phyloP scores from a whole-genome alignment of 768 basidiomycete species.

The Pulveroboletus sp. region DNA sequence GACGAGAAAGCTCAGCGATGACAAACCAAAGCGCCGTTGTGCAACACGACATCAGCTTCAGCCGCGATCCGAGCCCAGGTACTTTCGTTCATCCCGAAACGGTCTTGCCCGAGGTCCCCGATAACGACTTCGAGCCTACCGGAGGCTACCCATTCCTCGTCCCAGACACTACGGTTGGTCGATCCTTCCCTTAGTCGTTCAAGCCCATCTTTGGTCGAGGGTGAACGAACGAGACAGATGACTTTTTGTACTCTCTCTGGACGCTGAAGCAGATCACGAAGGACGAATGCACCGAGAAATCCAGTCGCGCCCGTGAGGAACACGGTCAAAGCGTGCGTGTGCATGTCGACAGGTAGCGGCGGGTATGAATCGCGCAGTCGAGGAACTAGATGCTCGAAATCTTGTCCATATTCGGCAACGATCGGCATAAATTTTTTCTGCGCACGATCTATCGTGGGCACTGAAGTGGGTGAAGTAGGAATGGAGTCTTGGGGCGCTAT shows the following conservation, averaged over 20 bases:
- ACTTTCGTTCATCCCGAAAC: slow-evolving; percentile 63
- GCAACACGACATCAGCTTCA: slow-evolving; percentile 80
- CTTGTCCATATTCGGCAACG: slow-evolving; percentile 70
- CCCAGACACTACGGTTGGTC: slow-evolving; percentile 82
- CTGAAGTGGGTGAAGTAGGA: slow-evolving; percentile 15
- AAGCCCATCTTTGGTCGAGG: slow-evolving; percentile 55
- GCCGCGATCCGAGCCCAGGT: slow-evolving; percentile 63
- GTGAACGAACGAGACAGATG: slow-evolving; percentile 84
- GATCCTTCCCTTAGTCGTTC: slow-evolving; percentile 67
- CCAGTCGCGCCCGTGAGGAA: slow-evolving; percentile 98
- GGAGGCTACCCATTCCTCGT: slow-evolving; percentile 69
- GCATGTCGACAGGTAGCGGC: slow-evolving; percentile 54
- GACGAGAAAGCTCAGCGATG: not conserved
- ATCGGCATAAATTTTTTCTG: slow-evolving; percentile 21
- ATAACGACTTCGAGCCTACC: slow-evolving; percentile 71
- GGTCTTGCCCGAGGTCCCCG: slow-evolving; percentile 75
- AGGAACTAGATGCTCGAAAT: slow-evolving; percentile 60
- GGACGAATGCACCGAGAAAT: slow-evolving; percentile 91
- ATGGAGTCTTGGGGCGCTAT: slow-evolving; percentile 39
- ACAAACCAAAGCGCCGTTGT: slow-evolving; percentile 94
- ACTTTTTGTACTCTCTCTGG: slow-evolving; percentile 71
- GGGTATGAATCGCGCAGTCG: slow-evolving; percentile 59
- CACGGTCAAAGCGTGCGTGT: slow-evolving; percentile 55
- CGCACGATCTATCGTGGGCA: slow-evolving; percentile 4
- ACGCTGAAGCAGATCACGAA: slow-evolving; percentile 70